Percentiles rank a stretch among this genome's conserved stretches.
These are phyloP conservation scores for Trichopus zeylanicus DNA, from an alignment of 116 monocot genomes.

Conservation along the genomic window DNA sequence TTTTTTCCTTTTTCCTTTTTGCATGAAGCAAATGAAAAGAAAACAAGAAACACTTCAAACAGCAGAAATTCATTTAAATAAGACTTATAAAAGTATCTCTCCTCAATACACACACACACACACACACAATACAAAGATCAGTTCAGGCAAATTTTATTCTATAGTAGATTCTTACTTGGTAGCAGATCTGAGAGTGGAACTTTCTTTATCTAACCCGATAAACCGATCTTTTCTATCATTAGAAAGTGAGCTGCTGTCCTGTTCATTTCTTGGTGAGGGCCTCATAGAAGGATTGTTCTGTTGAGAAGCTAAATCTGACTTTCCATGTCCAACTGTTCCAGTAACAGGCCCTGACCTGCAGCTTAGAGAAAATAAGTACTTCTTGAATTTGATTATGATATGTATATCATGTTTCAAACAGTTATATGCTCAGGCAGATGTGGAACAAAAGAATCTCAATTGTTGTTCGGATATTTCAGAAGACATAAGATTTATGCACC, in stretches of 20 bases:
- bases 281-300: slow-evolving; percentile 20
- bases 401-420: too few relatives aligned
- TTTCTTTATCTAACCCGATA: slow-evolving; percentile 21
- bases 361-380: too few relatives aligned
- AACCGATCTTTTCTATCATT: slow-evolving; percentile 29
- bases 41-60: background rate
- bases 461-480: background rate
- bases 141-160: background rate
- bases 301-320: slow-evolving; percentile 25
- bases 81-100: background rate
- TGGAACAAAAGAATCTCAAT: too few relatives aligned
- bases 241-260: slow-evolving; percentile 26
- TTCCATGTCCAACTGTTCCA: slow-evolving; percentile 9
- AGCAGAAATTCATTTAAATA: background rate
- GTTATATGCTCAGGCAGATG: too few relatives aligned
- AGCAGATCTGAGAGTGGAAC: slow-evolving; percentile 15
- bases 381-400: too few relatives aligned
- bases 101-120: background rate
- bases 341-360: slow-evolving; percentile 31
- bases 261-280: slow-evolving; percentile 35
- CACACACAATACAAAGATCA: background rate
- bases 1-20: background rate
- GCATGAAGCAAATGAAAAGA: background rate
- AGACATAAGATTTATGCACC: background rate
- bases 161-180: slow-evolving; percentile 27